phyloP scores from a whole-genome alignment of 495 filamentous ascomycete species.

The Melanomma pulvis-pyrius region DNA sequence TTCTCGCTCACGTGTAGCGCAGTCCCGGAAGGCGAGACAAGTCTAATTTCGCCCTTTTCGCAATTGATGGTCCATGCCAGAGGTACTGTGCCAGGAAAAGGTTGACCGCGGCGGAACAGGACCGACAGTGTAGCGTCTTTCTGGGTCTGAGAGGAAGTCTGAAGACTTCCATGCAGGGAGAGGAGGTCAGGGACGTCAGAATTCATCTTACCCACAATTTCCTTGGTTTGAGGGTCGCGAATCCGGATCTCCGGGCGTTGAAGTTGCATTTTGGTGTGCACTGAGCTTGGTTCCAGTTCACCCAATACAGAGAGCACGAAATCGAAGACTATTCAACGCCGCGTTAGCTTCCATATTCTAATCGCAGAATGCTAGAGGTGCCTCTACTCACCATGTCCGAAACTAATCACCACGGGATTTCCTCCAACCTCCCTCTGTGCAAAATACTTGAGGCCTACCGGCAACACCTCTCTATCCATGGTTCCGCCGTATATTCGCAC shows the following conservation, averaged over 20 bases:
- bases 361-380: too few species aligned
- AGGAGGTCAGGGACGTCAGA: constrained; percentile 22
- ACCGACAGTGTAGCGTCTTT: constrained; percentile 10
- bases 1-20: neutral
- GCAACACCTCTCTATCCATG: constrained; percentile 2
- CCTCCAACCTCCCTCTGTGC: constrained; percentile 21
- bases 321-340: constrained; percentile 14
- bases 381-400: constrained; percentile 19
- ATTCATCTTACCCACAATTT: neutral
- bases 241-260: constrained; percentile 14
- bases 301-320: constrained; percentile 18
- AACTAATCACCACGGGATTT: constrained; percentile 26
- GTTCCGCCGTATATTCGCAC: constrained; percentile 8
- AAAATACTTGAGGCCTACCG: constrained; percentile 23
- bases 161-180: constrained; percentile 9
- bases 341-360: neutral
- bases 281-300: neutral
- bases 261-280: constrained; percentile 14
- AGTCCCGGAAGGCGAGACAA: constrained; percentile 1
- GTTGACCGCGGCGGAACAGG: constrained; percentile 23
- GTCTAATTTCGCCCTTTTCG: constrained; percentile 28
- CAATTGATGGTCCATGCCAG: constrained; percentile 28
- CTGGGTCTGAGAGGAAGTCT: neutral
- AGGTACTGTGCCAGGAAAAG: constrained; percentile 14
- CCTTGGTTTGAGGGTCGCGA: neutral